Conservation (phyloP, 495 filamentous ascomycete genomes). For the Trichoderma parareesei region DNA sequence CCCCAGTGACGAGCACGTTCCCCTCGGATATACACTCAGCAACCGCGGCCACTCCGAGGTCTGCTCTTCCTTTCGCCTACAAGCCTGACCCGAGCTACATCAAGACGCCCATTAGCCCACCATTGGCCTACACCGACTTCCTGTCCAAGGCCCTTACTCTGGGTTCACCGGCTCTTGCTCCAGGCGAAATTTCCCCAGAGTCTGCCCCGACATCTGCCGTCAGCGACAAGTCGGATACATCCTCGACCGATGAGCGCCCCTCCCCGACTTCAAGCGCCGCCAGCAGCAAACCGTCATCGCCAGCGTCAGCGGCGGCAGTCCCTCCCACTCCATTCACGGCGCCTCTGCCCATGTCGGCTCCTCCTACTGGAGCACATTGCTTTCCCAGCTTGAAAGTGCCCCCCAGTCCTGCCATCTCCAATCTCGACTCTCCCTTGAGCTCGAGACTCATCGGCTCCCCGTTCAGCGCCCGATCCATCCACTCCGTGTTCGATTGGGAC, state of each 20-base stretch:
- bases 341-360: conserved; percentile 48
- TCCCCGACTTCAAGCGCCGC: conserved; percentile 4
- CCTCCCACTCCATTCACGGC: conserved; percentile 35
- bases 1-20: conserved; percentile 67
- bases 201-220: conserved; percentile 45
- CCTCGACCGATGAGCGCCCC: conserved; percentile 40
- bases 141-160: conserved; percentile 58
- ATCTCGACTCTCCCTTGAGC: conserved; percentile 33
- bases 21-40: conserved; percentile 62
- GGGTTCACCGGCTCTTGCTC: conserved; percentile 51
- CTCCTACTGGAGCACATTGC: conserved; percentile 37
- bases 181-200: conserved; percentile 21
- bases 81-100: conserved; percentile 30
- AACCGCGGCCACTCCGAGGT: conserved; percentile 15
- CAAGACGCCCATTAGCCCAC: conserved; percentile 86
- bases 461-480: conserved; percentile 45
- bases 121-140: conserved; percentile 85
- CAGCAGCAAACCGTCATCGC: conserved; percentile 1
- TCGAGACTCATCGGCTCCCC: conserved; percentile 23
- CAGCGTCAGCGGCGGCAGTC: conserved; percentile 7
- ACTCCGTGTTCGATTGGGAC: conserved; percentile 55
- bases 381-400: conserved; percentile 50
- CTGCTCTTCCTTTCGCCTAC: conserved; percentile 13
- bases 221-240: conserved; percentile 42
- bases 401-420: conserved; percentile 50